Evolutionary conservation across 2,329 filamentous ascomycete species (phyloP), one percentile per base, ranked within the genome.

Genomic region (Dichotomopilus funicola): DNA sequence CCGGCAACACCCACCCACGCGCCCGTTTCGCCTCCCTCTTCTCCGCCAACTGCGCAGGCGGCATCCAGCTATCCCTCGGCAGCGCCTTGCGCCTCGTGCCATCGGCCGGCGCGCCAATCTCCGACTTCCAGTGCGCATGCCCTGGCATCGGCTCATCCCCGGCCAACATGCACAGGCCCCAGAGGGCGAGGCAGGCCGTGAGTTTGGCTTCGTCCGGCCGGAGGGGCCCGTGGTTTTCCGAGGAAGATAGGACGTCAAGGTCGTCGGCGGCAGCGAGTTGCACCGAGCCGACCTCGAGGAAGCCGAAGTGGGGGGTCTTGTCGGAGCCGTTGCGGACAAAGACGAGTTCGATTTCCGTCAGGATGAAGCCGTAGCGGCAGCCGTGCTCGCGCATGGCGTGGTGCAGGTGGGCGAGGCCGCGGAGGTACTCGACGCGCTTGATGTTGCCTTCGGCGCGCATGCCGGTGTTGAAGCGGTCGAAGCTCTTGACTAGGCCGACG

Each of bases 271-370:
- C 59, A 44, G 77, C 78, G 41, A 86, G 78, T 64, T 81, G 81
- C 19, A 86, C 78, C 44, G 76, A 79, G 13, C 77, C 74, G 34
- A 95, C 79, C 70, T 97, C 91, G 5, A 96, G 76, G 70, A 86
- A 89, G n/a, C 92, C 91, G 67, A 96, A 96, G 68, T 90, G 85
- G 0, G 91, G 91, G 1, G 84, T 83, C 42, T 78, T 73, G 65
- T 79, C 86, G 63, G 69, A 81, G 51, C 91, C 91, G 62, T 88
- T 89, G 65, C 91, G 89, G 1, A 96, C 90, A 64, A 94, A 85
- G 41, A 96, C 86, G 7, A 96, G 84, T 73, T 97, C 92, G 64
- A 96, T 96, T 73, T 96, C 92, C 1, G 90, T 96, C 67, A 96
- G 84, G 71, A 97, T 92, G 77, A 96, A 97, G 53, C 92, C 92